Evolutionary conservation across 306 rosid genomes (phyloP).

Genomic region (Cicer judaicum): DNA sequence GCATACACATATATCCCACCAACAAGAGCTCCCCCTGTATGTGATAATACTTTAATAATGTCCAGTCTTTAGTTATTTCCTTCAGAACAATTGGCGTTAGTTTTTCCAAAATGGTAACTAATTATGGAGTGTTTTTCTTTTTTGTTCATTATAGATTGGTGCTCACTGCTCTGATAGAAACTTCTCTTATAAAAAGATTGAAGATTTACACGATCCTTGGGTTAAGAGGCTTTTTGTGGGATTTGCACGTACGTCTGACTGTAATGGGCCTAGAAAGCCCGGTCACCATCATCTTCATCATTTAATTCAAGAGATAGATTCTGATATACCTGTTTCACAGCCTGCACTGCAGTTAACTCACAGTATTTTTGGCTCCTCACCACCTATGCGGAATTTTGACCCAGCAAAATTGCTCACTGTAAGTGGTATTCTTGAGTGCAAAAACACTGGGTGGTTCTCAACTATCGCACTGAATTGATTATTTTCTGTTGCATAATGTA

Average conservation of each 20-base stretch:
- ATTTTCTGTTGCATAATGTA: slow-evolving; percentile 43
- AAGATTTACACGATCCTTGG: slow-evolving; percentile 91
- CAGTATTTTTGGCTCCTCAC: slow-evolving; percentile 90
- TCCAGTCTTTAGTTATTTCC: slow-evolving; percentile 3
- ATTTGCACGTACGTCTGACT: slow-evolving; percentile 91
- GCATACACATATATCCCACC: slow-evolving; percentile 85
- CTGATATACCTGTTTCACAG: slow-evolving; percentile 70
- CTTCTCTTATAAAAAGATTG: slow-evolving; percentile 76
- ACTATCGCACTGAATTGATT: slow-evolving; percentile 8
- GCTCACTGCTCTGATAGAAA: slow-evolving; percentile 83
- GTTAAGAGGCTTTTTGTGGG: slow-evolving; percentile 87
- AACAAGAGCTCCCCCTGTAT: slow-evolving; percentile 94
- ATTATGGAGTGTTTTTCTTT: slow-evolving; percentile 38
- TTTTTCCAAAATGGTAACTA: slow-evolving; percentile 19
- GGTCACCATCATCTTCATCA: slow-evolving; percentile 57
- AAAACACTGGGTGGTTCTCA: background rate
- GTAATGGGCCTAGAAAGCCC: slow-evolving; percentile 90
- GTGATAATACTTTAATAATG: slow-evolving; percentile 45
- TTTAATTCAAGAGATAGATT: slow-evolving; percentile 90
- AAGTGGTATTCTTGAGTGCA: slow-evolving; percentile 42
- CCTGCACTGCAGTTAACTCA: slow-evolving; percentile 91
- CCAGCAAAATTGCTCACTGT: slow-evolving; percentile 98
- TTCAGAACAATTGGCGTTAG: slow-evolving; percentile 14
- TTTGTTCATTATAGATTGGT: slow-evolving; percentile 60
- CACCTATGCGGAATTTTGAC: slow-evolving; percentile 94